Evolutionary conservation across 371 early-diverging fungal genomes (phyloP).

Genomic region (Sporodiniella umbellata): DNA sequence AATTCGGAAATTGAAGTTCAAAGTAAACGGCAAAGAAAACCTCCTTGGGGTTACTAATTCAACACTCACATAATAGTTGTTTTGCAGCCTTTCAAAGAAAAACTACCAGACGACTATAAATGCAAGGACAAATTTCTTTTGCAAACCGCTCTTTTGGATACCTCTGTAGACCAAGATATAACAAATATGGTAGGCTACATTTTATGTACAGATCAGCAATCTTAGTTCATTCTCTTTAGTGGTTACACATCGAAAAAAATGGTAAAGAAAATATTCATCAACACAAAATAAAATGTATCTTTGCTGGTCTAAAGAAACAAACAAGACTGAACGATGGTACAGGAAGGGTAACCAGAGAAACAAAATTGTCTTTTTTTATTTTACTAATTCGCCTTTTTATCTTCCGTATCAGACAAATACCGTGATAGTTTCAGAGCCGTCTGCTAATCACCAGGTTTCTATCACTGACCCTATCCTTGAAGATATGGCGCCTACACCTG

Average conservation of each 20-base stretch:
- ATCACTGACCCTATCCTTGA: too few species aligned
- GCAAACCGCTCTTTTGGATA: constrained; percentile 75
- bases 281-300: constrained; percentile 63
- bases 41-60: not conserved
- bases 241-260: constrained; percentile 52
- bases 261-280: constrained; percentile 54
- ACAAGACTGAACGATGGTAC: not conserved
- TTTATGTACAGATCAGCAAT: too few species aligned
- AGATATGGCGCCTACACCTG: too few species aligned
- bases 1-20: constrained; percentile 72
- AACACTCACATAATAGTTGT: constrained; percentile 62
- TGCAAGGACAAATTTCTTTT: constrained; percentile 95
- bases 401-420: too few species aligned
- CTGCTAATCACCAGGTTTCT: too few species aligned
- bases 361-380: too few species aligned
- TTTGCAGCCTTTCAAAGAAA: constrained; percentile 87
- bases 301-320: constrained; percentile 20
- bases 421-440: too few species aligned
- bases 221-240: constrained; percentile 37
- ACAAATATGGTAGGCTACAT: constrained; percentile 54
- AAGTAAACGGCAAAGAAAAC: constrained; percentile 48
- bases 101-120: constrained; percentile 73
- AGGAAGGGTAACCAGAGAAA: not conserved
- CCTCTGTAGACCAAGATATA: constrained; percentile 39
- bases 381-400: too few species aligned